These are phyloP conservation scores for Ambrosiella cleistominuta DNA, from an alignment of 2,329 filamentous ascomycete genomes.

Conservation along the genomic window DNA sequence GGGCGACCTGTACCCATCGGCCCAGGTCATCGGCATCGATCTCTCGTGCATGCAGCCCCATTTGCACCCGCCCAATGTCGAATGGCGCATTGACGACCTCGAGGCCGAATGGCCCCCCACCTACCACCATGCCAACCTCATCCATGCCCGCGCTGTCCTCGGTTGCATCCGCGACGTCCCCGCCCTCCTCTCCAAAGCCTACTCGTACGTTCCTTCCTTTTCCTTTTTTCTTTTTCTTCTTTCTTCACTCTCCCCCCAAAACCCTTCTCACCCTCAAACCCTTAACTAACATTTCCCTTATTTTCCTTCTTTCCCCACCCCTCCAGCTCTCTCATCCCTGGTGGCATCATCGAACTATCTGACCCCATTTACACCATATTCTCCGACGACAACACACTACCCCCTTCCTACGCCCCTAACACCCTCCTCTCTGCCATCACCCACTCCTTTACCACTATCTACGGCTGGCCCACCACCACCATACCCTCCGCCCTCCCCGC, in stretches of 20 bases:
- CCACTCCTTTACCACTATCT: constrained; percentile 19
- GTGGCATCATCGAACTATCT: constrained; percentile 26
- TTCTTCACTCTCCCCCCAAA: constrained; percentile 4
- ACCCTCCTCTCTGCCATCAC: constrained; percentile 20
- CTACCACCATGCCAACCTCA: constrained; percentile 29
- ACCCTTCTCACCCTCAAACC: too few species aligned
- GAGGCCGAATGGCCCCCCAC: constrained; percentile 22
- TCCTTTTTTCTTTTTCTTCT: neutral
- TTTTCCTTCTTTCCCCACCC: neutral
- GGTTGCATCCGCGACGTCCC: constrained; percentile 34
- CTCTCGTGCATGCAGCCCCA: constrained; percentile 27
- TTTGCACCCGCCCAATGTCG: constrained; percentile 38
- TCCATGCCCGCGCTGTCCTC: constrained; percentile 34
- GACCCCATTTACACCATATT: constrained; percentile 20
- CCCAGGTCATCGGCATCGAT: constrained; percentile 28
- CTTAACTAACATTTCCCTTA: neutral
- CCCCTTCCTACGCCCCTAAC: constrained; percentile 18
- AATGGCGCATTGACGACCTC: constrained; percentile 27
- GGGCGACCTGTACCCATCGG: constrained; percentile 28
- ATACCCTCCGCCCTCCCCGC: constrained; percentile 16
- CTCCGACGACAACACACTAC: constrained; percentile 19
- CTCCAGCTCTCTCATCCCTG: constrained; percentile 20
- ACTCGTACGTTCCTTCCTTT: constrained; percentile 19
- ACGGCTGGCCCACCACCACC: constrained; percentile 18
- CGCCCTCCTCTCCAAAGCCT: constrained; percentile 28